Evolutionary conservation across 1,284 basidiomycete species (phyloP).

Genomic region (Cutaneotrichosporon sp.): DNA sequence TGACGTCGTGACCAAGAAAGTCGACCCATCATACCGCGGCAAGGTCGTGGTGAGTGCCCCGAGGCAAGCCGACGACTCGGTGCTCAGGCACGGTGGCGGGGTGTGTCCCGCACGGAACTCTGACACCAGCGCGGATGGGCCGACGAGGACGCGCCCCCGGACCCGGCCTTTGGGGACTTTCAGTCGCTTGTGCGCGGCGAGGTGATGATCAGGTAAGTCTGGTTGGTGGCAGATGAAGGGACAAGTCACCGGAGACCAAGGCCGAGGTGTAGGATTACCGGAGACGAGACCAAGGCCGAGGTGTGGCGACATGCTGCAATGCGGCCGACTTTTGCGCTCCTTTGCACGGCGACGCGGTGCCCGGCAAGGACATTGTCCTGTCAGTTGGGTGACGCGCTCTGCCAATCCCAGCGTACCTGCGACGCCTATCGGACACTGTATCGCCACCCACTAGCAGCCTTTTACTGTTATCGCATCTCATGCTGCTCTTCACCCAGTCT

Average conservation of each 20-base stretch:
- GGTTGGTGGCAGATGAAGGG: background rate
- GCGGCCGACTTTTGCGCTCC: too few species aligned
- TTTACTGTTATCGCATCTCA: too few species aligned
- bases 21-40: conserved; percentile 31
- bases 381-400: background rate
- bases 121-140: conserved; percentile 43
- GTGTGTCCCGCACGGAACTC: background rate
- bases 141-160: conserved; percentile 41
- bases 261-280: too few species aligned
- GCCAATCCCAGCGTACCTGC: too few species aligned
- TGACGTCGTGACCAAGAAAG: conserved; percentile 35
- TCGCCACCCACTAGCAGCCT: too few species aligned
- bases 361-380: background rate
- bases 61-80: background rate
- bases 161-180: conserved; percentile 62
- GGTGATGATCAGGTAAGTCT: conserved; percentile 53
- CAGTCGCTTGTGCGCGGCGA: conserved; percentile 72
- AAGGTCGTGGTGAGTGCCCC: conserved; percentile 39
- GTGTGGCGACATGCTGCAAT: too few species aligned
- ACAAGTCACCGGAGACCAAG: too few species aligned
- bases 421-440: too few species aligned
- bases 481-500: background rate
- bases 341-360: too few species aligned
- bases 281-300: too few species aligned
- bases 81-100: background rate